Evolutionary conservation across 331 rosid genomes (phyloP).

Genomic region (Quercus tomentella): DNA sequence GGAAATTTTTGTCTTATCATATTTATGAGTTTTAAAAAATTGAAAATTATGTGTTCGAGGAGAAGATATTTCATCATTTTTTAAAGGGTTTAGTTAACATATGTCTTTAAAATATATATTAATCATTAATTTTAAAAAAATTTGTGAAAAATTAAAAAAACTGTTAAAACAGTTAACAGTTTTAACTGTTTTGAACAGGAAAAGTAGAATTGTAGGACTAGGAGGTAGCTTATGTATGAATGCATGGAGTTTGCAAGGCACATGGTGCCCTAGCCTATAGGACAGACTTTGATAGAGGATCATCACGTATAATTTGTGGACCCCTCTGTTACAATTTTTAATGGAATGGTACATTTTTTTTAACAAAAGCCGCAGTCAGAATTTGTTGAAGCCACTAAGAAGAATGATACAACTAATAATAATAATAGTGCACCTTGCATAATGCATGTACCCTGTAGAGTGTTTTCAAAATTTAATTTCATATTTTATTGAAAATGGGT

Average conservation of each 20-base stretch:
- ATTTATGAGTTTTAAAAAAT: too few relatives aligned
- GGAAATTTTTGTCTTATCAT: too few relatives aligned
- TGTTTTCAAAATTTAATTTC: neutral
- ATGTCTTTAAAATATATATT: accelerated
- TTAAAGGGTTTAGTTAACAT: too few relatives aligned
- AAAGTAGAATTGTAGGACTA: too few relatives aligned
- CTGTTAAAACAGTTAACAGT: too few relatives aligned
- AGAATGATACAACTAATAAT: too few relatives aligned
- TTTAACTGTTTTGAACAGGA: too few relatives aligned
- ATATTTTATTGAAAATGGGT: neutral
- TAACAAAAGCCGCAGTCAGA: neutral
- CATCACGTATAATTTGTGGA: neutral
- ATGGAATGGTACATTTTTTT: neutral
- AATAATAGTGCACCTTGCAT: too few relatives aligned
- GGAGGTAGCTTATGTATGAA: too few relatives aligned
- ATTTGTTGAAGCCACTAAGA: neutral
- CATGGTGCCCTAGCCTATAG: neutral
- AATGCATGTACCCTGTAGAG: too few relatives aligned
- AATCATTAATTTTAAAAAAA: too few relatives aligned
- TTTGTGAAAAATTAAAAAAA: too few relatives aligned
- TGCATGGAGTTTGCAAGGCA: neutral
- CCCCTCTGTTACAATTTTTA: neutral
- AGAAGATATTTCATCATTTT: accelerated
- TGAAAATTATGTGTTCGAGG: accelerated
- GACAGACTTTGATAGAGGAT: neutral